Conservation (phyloP, 164 flowering plant genomes). For the Liriodendron chinense region DNA sequence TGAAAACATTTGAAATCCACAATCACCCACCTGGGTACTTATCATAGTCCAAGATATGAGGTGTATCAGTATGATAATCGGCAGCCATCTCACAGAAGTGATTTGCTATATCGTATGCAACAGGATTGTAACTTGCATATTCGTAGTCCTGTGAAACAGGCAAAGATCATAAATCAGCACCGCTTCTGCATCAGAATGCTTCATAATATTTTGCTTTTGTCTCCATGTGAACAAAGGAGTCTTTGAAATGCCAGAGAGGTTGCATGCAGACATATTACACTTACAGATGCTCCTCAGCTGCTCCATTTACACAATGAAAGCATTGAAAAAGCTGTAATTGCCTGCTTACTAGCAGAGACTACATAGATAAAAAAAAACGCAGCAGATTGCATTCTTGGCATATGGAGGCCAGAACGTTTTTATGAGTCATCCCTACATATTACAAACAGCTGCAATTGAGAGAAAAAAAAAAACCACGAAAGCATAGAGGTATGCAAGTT, state of each 20-base stretch:
- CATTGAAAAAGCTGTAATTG: too few relatives aligned
- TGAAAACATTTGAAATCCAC: background rate
- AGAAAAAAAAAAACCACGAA: too few relatives aligned
- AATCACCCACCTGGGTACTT: slow-evolving; percentile 67
- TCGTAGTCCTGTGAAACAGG: slow-evolving; percentile 73
- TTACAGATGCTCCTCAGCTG: too few relatives aligned
- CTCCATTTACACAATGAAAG: too few relatives aligned
- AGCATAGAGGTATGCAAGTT: too few relatives aligned
- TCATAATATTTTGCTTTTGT: background rate
- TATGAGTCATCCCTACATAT: too few relatives aligned
- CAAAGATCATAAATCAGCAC: background rate
- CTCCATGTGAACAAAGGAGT: background rate
- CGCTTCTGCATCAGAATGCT: background rate
- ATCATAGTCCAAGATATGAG: slow-evolving; percentile 73
- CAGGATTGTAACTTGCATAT: slow-evolving; percentile 82
- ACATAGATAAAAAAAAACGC: too few relatives aligned
- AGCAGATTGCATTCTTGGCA: too few relatives aligned
- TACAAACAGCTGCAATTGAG: too few relatives aligned
- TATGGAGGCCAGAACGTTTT: too few relatives aligned
- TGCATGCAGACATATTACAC: too few relatives aligned
- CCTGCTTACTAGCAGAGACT: too few relatives aligned
- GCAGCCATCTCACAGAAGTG: slow-evolving; percentile 98
- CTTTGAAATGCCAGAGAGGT: background rate
- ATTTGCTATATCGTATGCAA: slow-evolving; percentile 85
- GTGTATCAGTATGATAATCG: slow-evolving; percentile 77